phyloP scores from a whole-genome alignment of 495 filamentous ascomycete species.

The Xylaria longipes region DNA sequence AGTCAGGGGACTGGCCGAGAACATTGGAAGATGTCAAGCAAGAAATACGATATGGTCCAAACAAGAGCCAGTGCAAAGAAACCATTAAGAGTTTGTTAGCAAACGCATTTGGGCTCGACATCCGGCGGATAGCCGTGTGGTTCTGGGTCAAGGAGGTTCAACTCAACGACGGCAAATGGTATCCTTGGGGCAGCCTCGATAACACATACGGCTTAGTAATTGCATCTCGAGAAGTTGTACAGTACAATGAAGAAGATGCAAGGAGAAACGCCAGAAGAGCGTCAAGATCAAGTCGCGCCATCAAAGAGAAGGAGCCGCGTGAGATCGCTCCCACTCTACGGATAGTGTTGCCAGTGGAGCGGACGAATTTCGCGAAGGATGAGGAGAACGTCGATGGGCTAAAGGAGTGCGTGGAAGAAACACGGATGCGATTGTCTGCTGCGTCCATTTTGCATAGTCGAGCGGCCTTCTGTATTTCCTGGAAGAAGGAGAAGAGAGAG shows the following conservation, averaged over 20 bases:
- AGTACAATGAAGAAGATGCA: slow-evolving; percentile 11
- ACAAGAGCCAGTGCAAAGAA: slow-evolving; percentile 15
- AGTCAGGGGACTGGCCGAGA: not conserved
- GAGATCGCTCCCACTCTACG: slow-evolving; percentile 21
- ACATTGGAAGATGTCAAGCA: slow-evolving; percentile 3
- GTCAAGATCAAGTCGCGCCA: not conserved
- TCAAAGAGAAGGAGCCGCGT: slow-evolving; percentile 17
- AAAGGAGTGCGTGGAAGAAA: slow-evolving; percentile 8
- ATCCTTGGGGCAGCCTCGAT: slow-evolving; percentile 21
- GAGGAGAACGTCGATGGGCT: slow-evolving; percentile 16
- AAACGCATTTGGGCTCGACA: slow-evolving; percentile 15
- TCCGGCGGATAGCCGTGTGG: slow-evolving; percentile 10
- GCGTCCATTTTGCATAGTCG: slow-evolving; percentile 7
- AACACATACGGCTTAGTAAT: slow-evolving; percentile 15
- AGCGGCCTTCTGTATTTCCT: slow-evolving; percentile 20
- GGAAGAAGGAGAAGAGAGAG: slow-evolving; percentile 13
- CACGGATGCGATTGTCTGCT: not conserved
- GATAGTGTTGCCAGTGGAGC: slow-evolving; percentile 11
- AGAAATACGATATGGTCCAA: slow-evolving; percentile 9
- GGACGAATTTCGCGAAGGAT: not conserved
- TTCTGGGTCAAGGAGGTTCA: slow-evolving; percentile 16
- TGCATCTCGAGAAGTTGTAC: slow-evolving; percentile 16
- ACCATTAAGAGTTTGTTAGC: not conserved
- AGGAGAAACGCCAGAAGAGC: not conserved
- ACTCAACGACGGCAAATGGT: slow-evolving; percentile 12